phyloP scores from a whole-genome alignment of 1,284 basidiomycete genomes.

The Binderoboletus segoi region DNA sequence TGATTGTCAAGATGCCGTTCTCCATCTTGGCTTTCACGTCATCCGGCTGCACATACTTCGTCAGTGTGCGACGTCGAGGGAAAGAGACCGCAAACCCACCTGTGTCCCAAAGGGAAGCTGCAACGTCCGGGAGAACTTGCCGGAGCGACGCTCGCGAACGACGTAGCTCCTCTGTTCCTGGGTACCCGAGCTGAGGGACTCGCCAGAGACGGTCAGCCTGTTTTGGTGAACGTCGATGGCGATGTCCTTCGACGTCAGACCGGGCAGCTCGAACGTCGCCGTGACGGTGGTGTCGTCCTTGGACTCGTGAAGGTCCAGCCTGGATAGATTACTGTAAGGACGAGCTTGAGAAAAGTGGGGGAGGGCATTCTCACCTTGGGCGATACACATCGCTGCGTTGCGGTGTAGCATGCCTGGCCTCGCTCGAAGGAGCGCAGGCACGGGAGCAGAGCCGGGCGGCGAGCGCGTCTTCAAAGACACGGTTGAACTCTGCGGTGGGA shows the following conservation, averaged over 20 bases:
- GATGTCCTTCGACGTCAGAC: conserved; percentile 43
- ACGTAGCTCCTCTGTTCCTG: conserved; percentile 37
- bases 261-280: conserved; percentile 48
- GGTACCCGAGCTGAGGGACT: conserved; percentile 28
- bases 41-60: conserved; percentile 12
- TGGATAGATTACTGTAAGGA: conserved; percentile 3
- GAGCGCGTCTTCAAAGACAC: conserved; percentile 14
- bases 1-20: conserved; percentile 34
- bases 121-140: conserved; percentile 27
- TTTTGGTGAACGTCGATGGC: conserved; percentile 42
- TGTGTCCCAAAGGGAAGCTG: conserved; percentile 41
- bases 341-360: neutral
- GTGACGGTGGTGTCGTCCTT: conserved; percentile 39
- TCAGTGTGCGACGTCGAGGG: neutral
- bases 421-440: neutral
- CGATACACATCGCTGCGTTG: neutral
- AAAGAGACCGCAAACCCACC: conserved; percentile 17
- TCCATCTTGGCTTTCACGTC: conserved; percentile 24
- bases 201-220: conserved; percentile 42
- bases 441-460: neutral
- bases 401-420: neutral
- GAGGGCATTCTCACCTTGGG: conserved; percentile 1
- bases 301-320: conserved; percentile 39
- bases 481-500: conserved; percentile 4
- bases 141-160: conserved; percentile 40